phyloP scores from a whole-genome alignment of 2,329 filamentous ascomycete species.

The Xylariaceae sp. region DNA sequence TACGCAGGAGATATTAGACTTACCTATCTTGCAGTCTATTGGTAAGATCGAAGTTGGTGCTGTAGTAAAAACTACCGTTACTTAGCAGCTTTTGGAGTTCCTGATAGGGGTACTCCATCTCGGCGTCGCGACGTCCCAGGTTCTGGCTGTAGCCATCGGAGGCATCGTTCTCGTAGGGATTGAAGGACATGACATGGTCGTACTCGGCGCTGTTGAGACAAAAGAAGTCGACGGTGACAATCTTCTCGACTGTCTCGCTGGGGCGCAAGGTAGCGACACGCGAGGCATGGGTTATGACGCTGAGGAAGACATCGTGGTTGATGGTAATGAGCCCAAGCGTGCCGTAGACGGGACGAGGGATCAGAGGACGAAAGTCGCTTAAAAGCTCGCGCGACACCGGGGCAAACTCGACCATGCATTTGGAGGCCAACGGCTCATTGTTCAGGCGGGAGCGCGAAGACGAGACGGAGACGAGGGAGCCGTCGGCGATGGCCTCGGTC shows the following conservation, averaged over 20 bases:
- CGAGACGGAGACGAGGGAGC: conserved; percentile 52
- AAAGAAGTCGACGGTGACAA: conserved; percentile 84
- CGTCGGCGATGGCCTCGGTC: conserved; percentile 56
- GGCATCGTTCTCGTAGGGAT: conserved; percentile 47
- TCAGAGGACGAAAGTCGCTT: conserved; percentile 71
- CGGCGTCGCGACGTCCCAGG: conserved; percentile 62
- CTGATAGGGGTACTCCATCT: conserved; percentile 82
- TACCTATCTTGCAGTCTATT: conserved; percentile 86
- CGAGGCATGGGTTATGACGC: conserved; percentile 76
- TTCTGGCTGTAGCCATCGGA: conserved; percentile 49
- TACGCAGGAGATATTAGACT: conserved; percentile 6
- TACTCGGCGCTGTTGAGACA: conserved; percentile 85
- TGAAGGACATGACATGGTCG: conserved; percentile 66
- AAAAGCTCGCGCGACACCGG: conserved; percentile 62
- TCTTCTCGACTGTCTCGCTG: conserved; percentile 84
- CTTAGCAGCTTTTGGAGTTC: conserved; percentile 88
- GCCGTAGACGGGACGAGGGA: conserved; percentile 71
- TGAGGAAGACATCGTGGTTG: conserved; percentile 81
- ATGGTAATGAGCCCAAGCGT: conserved; percentile 86
- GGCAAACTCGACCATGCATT: conserved; percentile 87
- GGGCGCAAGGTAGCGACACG: conserved; percentile 79
- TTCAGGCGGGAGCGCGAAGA: conserved; percentile 42
- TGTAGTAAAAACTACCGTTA: conserved; percentile 96
- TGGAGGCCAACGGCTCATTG: conserved; percentile 46
- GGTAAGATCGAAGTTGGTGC: conserved; percentile 95